Conservation (phyloP, 2,329 filamentous ascomycete species). For the Penicillium sp. region DNA sequence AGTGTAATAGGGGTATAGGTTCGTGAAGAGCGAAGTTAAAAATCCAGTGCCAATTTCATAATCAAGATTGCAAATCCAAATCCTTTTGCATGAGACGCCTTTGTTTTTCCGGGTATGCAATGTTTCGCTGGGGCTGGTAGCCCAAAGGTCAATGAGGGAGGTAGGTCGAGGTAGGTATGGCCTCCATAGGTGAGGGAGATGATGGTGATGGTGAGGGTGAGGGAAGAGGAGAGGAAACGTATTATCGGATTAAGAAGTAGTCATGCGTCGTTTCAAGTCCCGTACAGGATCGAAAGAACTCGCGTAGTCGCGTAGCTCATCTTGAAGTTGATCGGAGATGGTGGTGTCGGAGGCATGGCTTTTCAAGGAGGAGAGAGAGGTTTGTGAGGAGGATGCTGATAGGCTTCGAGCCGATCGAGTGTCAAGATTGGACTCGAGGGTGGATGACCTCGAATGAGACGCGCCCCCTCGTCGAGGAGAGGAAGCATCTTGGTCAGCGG, state of each 20-base stretch:
- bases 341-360: constrained; percentile 60
- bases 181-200: neutral
- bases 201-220: neutral
- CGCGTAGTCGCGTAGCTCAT: constrained; percentile 82
- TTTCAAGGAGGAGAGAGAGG: constrained; percentile 79
- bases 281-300: constrained; percentile 86
- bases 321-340: constrained; percentile 75
- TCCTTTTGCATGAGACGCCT: constrained; percentile 21
- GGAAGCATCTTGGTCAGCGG: constrained; percentile 46
- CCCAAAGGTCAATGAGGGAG: neutral
- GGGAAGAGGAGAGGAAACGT: neutral
- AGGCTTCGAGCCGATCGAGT: constrained; percentile 30
- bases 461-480: constrained; percentile 22
- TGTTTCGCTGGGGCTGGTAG: constrained; percentile 10
- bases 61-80: neutral
- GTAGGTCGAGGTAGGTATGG: neutral
- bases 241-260: constrained; percentile 33
- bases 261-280: constrained; percentile 47
- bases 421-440: constrained; percentile 22
- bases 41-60: neutral
- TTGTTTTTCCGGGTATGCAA: constrained; percentile 20
- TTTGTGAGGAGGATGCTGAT: constrained; percentile 74
- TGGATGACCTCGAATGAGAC: constrained; percentile 19
- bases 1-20: constrained; percentile 2
- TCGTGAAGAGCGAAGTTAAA: neutral